Conservation (phyloP, 2,329 filamentous ascomycete species). For the Westerdykella aurantiaca region DNA sequence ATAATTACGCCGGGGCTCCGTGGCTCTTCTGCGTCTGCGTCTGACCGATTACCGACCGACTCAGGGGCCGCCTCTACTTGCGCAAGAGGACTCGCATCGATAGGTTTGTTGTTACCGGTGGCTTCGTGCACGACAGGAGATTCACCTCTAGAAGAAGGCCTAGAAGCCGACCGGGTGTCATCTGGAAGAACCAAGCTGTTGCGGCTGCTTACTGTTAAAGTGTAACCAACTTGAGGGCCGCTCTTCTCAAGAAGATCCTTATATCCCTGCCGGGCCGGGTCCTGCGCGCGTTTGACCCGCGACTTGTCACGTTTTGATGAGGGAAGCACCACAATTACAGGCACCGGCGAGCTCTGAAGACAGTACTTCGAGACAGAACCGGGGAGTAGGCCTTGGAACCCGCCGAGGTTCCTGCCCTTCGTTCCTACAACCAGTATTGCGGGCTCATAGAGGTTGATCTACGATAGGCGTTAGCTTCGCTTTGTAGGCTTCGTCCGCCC, state of each 20-base stretch:
- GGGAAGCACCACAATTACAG: slow-evolving; percentile 85
- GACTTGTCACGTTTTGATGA: slow-evolving; percentile 84
- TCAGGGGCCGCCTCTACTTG: slow-evolving; percentile 23
- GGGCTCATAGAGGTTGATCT: slow-evolving; percentile 90
- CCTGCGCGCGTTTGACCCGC: slow-evolving; percentile 75
- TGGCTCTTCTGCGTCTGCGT: slow-evolving; percentile 7
- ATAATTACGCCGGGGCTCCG: slow-evolving; percentile 33
- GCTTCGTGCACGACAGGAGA: slow-evolving; percentile 47
- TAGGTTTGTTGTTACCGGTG: slow-evolving; percentile 38
- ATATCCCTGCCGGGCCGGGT: slow-evolving; percentile 71
- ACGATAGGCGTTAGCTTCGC: slow-evolving; percentile 6
- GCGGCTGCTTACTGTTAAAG: slow-evolving; percentile 47
- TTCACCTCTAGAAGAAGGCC: slow-evolving; percentile 41
- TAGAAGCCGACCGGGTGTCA: slow-evolving; percentile 12
- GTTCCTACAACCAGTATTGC: slow-evolving; percentile 89
- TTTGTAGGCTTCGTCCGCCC: neutral
- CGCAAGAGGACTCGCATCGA: slow-evolving; percentile 25
- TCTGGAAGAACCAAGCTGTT: slow-evolving; percentile 40
- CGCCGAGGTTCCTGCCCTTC: slow-evolving; percentile 74
- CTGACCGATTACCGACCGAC: neutral
- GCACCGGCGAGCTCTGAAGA: slow-evolving; percentile 85
- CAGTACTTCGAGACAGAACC: slow-evolving; percentile 94
- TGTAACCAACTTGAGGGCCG: slow-evolving; percentile 45
- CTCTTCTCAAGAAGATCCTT: slow-evolving; percentile 68
- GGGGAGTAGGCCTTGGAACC: slow-evolving; percentile 78